These are phyloP conservation scores for Sarocladium brachiariae DNA, from an alignment of 2,329 filamentous ascomycete species.

Conservation along the genomic window DNA sequence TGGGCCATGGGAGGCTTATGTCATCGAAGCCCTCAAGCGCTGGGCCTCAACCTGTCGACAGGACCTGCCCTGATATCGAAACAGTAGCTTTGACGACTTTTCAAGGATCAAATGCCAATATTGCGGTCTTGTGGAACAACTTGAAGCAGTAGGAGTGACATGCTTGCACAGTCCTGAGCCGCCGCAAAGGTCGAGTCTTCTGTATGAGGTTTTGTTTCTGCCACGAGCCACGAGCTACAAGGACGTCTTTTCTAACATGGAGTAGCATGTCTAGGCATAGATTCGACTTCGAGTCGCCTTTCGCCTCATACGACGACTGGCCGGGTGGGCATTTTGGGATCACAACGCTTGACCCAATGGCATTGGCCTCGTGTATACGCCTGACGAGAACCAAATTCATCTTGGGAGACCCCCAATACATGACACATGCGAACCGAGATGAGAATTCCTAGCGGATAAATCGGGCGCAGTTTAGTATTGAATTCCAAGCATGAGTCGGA, in stretches of 20 bases:
- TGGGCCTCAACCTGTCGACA: background rate
- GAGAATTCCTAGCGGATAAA: no score
- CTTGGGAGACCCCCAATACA: no score
- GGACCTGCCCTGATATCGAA: background rate
- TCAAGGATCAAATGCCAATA: background rate
- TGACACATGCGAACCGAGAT: no score
- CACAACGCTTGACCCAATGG: background rate
- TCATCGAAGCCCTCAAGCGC: background rate
- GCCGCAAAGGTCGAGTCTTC: no score
- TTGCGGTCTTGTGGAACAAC: background rate
- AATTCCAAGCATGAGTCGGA: no score
- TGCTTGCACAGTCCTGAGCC: background rate
- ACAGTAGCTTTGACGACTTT: background rate
- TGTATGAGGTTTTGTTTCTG: no score
- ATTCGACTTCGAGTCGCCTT: background rate
- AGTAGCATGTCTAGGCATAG: background rate
- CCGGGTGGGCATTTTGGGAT: slow-evolving; percentile 1
- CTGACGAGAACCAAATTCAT: no score
- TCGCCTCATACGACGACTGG: background rate
- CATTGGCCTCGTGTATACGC: no score
- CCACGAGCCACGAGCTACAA: no score
- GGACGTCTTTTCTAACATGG: no score
- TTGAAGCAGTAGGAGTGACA: background rate
- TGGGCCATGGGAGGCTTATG: background rate
- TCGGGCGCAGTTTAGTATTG: no score